Base-by-base conservation (phyloP, 83 land plant species). In the Thuja plicata region DNA sequence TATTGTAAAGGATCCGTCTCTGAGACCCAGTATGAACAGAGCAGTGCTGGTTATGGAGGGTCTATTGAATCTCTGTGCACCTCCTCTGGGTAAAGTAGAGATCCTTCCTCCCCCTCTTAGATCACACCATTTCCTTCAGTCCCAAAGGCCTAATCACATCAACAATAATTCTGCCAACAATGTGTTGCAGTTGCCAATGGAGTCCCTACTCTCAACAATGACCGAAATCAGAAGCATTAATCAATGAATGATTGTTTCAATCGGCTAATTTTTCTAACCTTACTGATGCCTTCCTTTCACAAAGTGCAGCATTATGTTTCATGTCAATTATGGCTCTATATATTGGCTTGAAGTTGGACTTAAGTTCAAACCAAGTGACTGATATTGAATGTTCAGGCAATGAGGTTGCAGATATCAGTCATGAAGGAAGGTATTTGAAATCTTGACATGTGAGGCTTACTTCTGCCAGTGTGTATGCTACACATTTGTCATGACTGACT, bases 101-200 rank as follows among this genome's bases (percentile, higher is more conserved):
- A 60, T 86, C 40, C 87, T 86, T 86, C 87, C 87, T 19, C 87
- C 87, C 38, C 73, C 87, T 37, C 87, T 86, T 38, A 60, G 73
- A 37, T 57, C 87, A 10, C 87, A 86, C 45, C 87, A 86, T 86
- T 55, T 60, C 19, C 79, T 76, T 76, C 79, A 76, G 30, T 76
- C 34, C 17, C 79, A 76, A 76, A 76, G 35, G 79, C 17, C 79
- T 34, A 32, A 34, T 32, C 35, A 32, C 30, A 76, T 76, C 38
- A 34, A 76, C 38, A 34, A 34, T 35, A 15, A 76, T 32, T 1
- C 79, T 35, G 35, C 73, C 73, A 66, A 66, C 73, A 8, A 32
- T 27, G 32, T 19, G 2, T 27, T 66, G 73, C 17, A 35, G 10
- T 66, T 27, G 73, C 38, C 79, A 32, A 32, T 74, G 34, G 34